These are phyloP conservation scores for Talaromyces sp. DNA, from an alignment of 2,329 filamentous ascomycete genomes.

Conservation along the genomic window DNA sequence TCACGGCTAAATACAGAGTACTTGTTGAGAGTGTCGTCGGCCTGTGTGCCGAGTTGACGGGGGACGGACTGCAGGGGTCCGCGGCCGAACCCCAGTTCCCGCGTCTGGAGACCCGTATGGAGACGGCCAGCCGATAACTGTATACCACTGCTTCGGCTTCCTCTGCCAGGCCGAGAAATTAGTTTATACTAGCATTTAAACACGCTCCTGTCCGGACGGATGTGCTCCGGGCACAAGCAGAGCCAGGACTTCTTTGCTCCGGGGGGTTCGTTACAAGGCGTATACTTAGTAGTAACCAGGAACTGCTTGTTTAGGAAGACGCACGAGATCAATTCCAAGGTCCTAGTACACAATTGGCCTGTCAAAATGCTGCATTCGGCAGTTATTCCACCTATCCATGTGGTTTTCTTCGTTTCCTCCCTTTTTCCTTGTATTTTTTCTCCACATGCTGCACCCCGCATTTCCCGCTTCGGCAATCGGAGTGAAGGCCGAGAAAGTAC, in stretches of 20 bases:
- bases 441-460: constrained; percentile 1
- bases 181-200: background rate
- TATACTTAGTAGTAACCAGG: background rate
- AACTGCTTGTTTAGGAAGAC: background rate
- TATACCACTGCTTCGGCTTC: background rate
- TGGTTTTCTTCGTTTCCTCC: background rate
- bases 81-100: background rate
- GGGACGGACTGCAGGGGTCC: background rate
- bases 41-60: background rate
- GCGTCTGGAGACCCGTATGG: background rate
- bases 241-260: background rate
- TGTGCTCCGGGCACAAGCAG: background rate
- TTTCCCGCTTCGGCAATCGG: background rate
- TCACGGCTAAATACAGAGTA: background rate
- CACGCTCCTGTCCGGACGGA: background rate
- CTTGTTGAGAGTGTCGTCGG: background rate
- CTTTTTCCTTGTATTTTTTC: background rate
- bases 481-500: background rate
- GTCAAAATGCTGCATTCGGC: background rate
- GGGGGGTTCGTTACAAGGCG: background rate
- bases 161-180: background rate
- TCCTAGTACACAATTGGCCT: background rate
- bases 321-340: background rate
- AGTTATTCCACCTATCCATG: background rate
- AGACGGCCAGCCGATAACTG: background rate